Evolutionary conservation across 2,329 filamentous ascomycete genomes (phyloP).

Genomic region (Leptographium radiaticola): DNA sequence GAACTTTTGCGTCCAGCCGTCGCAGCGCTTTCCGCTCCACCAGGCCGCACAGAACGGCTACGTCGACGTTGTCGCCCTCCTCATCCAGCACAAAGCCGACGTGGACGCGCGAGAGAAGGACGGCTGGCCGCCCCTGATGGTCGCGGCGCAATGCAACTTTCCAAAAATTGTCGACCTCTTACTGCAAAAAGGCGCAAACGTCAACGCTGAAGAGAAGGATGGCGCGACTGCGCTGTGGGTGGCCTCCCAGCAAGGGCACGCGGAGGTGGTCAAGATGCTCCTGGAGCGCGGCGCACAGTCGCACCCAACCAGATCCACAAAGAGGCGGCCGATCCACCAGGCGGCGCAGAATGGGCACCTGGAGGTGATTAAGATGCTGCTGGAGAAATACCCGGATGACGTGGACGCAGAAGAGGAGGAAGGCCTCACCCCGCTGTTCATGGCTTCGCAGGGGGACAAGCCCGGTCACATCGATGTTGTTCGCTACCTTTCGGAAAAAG

Average conservation of each 20-base stretch:
- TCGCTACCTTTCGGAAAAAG: neutral
- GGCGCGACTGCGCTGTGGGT: neutral
- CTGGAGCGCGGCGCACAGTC: neutral
- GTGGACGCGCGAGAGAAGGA: neutral
- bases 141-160: neutral
- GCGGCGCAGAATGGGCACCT: neutral
- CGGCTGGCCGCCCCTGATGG: neutral
- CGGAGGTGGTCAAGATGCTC: neutral
- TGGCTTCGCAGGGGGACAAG: neutral
- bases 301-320: neutral
- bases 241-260: neutral
- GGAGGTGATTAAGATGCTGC: neutral
- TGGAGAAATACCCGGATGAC: neutral
- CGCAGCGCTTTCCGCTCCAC: neutral
- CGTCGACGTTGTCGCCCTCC: neutral
- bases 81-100: neutral
- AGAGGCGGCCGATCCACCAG: neutral
- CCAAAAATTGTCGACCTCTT: neutral
- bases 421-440: neutral
- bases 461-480: neutral
- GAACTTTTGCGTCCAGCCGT: neutral
- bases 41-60: neutral
- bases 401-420: neutral
- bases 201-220: neutral
- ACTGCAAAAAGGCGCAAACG: neutral